These are phyloP conservation scores for Leccinum disarticulatum DNA, from an alignment of 768 basidiomycete genomes.

Conservation along the genomic window DNA sequence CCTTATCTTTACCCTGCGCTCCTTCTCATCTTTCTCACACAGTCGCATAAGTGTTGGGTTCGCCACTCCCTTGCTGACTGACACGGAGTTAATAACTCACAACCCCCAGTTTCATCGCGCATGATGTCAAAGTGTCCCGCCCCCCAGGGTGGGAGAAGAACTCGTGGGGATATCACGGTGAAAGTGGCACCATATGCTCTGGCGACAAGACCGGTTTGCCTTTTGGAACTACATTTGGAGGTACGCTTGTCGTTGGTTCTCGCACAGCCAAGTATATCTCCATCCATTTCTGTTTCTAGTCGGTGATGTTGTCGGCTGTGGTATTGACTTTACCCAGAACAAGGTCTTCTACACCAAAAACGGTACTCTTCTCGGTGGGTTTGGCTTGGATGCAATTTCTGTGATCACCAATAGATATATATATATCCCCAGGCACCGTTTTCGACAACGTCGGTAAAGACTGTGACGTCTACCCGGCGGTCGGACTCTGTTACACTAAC, in stretches of 20 bases:
- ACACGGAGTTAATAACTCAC: slow-evolving; percentile 12
- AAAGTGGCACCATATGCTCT: slow-evolving; percentile 79
- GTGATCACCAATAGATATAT: slow-evolving; percentile 11
- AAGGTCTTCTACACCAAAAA: slow-evolving; percentile 91
- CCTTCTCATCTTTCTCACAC: slow-evolving; percentile 18
- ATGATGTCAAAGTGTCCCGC: slow-evolving; percentile 63
- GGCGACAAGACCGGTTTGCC: slow-evolving; percentile 67
- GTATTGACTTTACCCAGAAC: slow-evolving; percentile 83
- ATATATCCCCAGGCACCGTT: slow-evolving; percentile 48
- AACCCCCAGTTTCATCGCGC: slow-evolving; percentile 59
- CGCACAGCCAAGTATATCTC: background rate
- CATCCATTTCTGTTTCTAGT: slow-evolving; percentile 42
- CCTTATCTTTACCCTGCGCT: background rate
- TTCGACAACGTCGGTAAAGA: slow-evolving; percentile 72
- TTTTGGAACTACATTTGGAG: slow-evolving; percentile 80
- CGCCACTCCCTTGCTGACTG: slow-evolving; percentile 19
- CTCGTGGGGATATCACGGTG: slow-evolving; percentile 94
- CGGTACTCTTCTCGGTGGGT: slow-evolving; percentile 63
- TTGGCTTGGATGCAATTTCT: background rate
- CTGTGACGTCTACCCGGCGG: slow-evolving; percentile 76
- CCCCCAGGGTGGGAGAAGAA: slow-evolving; percentile 84
- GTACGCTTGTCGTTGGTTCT: slow-evolving; percentile 44
- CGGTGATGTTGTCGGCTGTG: slow-evolving; percentile 88
- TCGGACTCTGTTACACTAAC: slow-evolving; percentile 78
- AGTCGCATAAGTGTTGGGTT: slow-evolving; percentile 85